Conservation (phyloP, 2,329 filamentous ascomycete species). For the Fusarium keratoplasticum region DNA sequence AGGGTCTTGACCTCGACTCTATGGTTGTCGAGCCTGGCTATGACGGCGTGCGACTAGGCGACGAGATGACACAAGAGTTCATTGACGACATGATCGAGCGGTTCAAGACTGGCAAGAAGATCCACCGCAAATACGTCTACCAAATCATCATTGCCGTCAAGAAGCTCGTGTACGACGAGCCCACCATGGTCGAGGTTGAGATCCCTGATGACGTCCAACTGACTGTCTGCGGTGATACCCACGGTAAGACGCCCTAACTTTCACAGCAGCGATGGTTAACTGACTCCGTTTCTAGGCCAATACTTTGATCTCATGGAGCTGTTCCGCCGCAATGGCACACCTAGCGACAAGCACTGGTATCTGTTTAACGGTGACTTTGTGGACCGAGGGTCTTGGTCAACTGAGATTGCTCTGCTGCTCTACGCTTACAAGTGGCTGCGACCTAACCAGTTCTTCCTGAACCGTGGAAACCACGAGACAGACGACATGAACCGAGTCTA, state of each 20-base stretch:
- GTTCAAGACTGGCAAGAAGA: constrained; percentile 95
- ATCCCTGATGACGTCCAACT: constrained; percentile 82
- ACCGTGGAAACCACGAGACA: constrained; percentile 98
- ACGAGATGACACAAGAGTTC: constrained; percentile 95
- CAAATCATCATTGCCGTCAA: constrained; percentile 93
- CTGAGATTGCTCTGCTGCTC: constrained; percentile 92
- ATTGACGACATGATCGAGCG: constrained; percentile 96
- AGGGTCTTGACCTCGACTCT: constrained; percentile 87
- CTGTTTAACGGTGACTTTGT: constrained; percentile 99
- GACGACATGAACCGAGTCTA: constrained; percentile 99
- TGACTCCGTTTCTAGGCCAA: constrained; percentile 71
- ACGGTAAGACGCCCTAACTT: constrained; percentile 70
- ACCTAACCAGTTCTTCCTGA: constrained; percentile 90
- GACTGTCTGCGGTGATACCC: constrained; percentile 97
- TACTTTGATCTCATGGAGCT: constrained; percentile 98
- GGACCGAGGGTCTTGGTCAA: constrained; percentile 96
- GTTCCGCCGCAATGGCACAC: constrained; percentile 89
- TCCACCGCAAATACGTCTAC: constrained; percentile 97
- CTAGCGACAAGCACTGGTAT: constrained; percentile 88
- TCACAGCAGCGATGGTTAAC: constrained; percentile 31
- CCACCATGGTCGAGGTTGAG: constrained; percentile 95
- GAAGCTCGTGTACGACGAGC: constrained; percentile 89
- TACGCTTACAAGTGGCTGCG: constrained; percentile 98
- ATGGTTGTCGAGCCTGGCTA: constrained; percentile 87
- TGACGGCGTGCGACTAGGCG: constrained; percentile 82